These are phyloP conservation scores for Cytidiella melzeri DNA, from an alignment of 768 basidiomycete species.

Conservation along the genomic window DNA sequence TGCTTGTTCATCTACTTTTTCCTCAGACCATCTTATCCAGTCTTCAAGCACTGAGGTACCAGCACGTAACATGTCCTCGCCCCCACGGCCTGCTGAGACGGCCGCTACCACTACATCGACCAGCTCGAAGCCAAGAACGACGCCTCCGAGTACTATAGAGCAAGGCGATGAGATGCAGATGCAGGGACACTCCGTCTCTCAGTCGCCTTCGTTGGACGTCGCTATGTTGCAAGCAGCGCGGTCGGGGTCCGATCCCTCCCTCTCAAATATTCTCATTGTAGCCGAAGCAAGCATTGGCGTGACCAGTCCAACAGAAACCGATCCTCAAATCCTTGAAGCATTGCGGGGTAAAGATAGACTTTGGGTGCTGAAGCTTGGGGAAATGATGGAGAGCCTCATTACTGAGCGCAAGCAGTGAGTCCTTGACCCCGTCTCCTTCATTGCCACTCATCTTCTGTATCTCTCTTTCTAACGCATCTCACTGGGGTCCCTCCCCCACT, in stretches of 20 bases:
- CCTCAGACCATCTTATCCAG: slow-evolving; percentile 8
- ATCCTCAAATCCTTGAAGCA: slow-evolving; percentile 79
- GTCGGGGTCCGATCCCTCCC: slow-evolving; percentile 4
- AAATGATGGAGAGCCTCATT: slow-evolving; percentile 77
- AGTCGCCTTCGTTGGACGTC: slow-evolving; percentile 17
- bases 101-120: slow-evolving; percentile 13
- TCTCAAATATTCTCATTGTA: background rate
- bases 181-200: slow-evolving; percentile 10
- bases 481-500: slow-evolving; percentile 1
- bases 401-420: slow-evolving; percentile 54
- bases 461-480: slow-evolving; percentile 8
- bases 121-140: slow-evolving; percentile 13
- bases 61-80: background rate
- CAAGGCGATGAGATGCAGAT: slow-evolving; percentile 11
- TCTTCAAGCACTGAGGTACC: background rate
- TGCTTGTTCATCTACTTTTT: slow-evolving; percentile 6
- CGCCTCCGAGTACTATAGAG: slow-evolving; percentile 18
- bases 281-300: slow-evolving; percentile 5
- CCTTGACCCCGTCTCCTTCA: slow-evolving; percentile 22
- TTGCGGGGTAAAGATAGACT: slow-evolving; percentile 84
- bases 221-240: slow-evolving; percentile 7
- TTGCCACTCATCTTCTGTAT: slow-evolving; percentile 8
- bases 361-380: slow-evolving; percentile 84
- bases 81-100: slow-evolving; percentile 3
- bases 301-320: slow-evolving; percentile 28